Conservation (phyloP, 2,329 filamentous ascomycete species). For the Aspergillus jensenii region DNA sequence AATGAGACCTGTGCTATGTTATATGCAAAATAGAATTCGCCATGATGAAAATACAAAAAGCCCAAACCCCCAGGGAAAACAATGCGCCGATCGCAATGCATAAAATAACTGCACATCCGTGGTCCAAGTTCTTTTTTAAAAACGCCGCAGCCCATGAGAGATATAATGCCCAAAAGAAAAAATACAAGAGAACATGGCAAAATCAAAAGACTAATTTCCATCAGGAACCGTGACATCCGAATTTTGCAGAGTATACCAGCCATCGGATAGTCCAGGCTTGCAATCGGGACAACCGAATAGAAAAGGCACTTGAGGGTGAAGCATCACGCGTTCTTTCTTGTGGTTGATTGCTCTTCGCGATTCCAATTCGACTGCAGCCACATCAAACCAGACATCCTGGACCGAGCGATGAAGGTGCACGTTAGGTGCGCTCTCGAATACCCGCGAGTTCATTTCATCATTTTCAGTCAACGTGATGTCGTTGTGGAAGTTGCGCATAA, state of each 20-base stretch:
- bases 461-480: constrained; percentile 39
- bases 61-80: not conserved
- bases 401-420: constrained; percentile 33
- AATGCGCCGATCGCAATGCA: constrained; percentile 10
- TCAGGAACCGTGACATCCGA: not conserved
- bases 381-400: constrained; percentile 43
- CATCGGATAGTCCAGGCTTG: constrained; percentile 17
- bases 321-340: constrained; percentile 32
- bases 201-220: not conserved
- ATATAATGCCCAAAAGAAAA: not conserved
- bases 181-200: not conserved
- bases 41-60: not conserved
- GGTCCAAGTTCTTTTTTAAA: constrained; percentile 1
- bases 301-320: constrained; percentile 36
- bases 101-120: constrained; percentile 6
- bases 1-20: not conserved
- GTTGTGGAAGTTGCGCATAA: constrained; percentile 45
- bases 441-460: constrained; percentile 37
- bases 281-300: constrained; percentile 39
- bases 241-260: constrained; percentile 32
- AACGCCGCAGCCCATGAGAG: constrained; percentile 11
- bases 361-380: constrained; percentile 32
- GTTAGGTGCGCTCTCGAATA: constrained; percentile 34
- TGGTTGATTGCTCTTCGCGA: constrained; percentile 32
- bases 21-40: not conserved